Evolutionary conservation across 306 rosid genomes (phyloP), one percentile per base, ranked within the genome.

Genomic region (Cotoneaster glaucophyllus): DNA sequence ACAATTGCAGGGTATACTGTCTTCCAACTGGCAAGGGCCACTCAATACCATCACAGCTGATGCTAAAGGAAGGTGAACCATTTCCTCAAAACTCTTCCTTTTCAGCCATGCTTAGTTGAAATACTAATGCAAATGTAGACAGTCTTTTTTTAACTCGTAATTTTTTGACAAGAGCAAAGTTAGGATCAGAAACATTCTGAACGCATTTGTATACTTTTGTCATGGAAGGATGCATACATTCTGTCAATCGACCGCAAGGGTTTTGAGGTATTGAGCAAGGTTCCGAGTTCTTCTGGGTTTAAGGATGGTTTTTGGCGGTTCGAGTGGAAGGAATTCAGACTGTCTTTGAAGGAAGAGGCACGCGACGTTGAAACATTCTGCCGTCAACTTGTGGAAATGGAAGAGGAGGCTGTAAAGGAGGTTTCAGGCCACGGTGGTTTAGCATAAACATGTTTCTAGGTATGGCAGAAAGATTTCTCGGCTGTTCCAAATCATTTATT

Each of bases 1-100:
- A 8, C 45, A 41, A 4, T 59, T 86, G 85, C 85, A 92, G 99
- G 85, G 80, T 69, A 88, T 95, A 68, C 81, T 90, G 82, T 89
- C 93, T 68, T 85, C 99, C 37, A 95, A 89, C 43, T 95, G 99
- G 97, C 90, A 84, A 76, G 96, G 95, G 44, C 85, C 82, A 39
- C 95, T 91, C 70, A 91, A 88, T 68, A 92, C 98, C 58, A 78
- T 94, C 78, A 95, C 88, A 84, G 96, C 89, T 32, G 97, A 92
- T 74, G 90, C 88, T 50, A 89, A 90, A 85, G 99, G 97, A 87
- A 89, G 99, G 99, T 95, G 15, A 80, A 59, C 72, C 69, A 52
- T 34, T 73, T 43, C 2, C 52, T 71, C 45, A 2, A 45, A 21
- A 66, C 17, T 43, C 54, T 31, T n/a, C 14, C 58, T 3, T 57